Conservation (phyloP, 192 early-diverging fungal species). For the Diversispora eburnea region DNA sequence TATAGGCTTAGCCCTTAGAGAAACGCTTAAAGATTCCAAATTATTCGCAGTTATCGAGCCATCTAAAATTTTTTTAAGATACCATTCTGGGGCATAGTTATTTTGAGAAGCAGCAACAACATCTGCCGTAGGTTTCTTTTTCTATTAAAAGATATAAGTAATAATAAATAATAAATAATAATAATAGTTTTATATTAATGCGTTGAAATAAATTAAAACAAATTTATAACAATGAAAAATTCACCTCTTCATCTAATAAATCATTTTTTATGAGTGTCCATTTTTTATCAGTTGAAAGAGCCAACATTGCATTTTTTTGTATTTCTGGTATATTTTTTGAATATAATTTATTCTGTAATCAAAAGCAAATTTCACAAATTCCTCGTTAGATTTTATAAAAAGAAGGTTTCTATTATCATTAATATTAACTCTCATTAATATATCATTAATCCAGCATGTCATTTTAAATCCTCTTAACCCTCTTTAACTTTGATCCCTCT, state of each 20-base stretch:
- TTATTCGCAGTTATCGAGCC: conserved; percentile 49
- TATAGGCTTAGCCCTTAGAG: conserved; percentile 50
- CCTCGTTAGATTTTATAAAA: too few relatives aligned
- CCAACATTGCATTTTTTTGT: conserved; percentile 47
- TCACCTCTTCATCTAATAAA: conserved; percentile 37
- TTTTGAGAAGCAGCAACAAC: conserved; percentile 37
- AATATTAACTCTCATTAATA: too few relatives aligned
- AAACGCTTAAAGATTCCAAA: conserved; percentile 50
- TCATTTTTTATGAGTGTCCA: conserved; percentile 58
- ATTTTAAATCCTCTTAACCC: conserved; percentile 30
- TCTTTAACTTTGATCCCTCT: conserved; percentile 53
- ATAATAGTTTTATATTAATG: neutral
- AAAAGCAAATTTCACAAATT: too few relatives aligned
- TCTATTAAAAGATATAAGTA: neutral
- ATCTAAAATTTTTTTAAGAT: conserved; percentile 49
- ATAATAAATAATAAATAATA: neutral
- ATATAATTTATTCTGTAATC: too few relatives aligned
- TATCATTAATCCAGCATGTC: too few relatives aligned
- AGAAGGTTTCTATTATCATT: too few relatives aligned
- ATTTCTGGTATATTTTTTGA: neutral
- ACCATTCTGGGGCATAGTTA: conserved; percentile 55
- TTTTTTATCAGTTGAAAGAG: conserved; percentile 51
- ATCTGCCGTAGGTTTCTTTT: conserved; percentile 27
- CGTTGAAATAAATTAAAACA: conserved; percentile 1
- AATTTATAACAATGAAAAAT: neutral